These are phyloP conservation scores for Carex kokanica DNA, from an alignment of 176 grass and related monocot genomes.

Conservation along the genomic window DNA sequence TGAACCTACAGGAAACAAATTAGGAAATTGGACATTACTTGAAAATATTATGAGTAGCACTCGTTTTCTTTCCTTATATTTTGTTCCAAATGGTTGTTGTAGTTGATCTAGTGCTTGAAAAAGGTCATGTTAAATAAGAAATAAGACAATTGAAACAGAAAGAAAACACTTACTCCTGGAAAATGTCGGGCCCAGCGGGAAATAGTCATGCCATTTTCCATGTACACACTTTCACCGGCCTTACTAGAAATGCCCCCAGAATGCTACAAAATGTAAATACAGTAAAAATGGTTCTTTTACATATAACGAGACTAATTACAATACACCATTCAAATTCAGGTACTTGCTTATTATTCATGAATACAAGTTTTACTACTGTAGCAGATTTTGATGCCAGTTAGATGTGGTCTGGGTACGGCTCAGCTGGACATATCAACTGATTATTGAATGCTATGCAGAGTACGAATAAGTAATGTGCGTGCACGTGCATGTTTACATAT, in stretches of 20 bases:
- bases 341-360: background rate
- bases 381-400: background rate
- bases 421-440: background rate
- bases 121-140: constrained; percentile 2
- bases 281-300: constrained; percentile 14
- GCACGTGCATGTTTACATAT: background rate
- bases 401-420: background rate
- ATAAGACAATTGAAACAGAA: constrained; percentile 7
- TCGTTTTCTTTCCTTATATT: background rate
- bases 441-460: background rate
- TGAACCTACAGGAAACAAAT: constrained; percentile 29
- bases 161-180: constrained; percentile 54
- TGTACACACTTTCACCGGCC: constrained; percentile 69
- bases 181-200: constrained; percentile 64
- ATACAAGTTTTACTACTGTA: background rate
- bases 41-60: background rate
- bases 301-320: background rate
- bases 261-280: constrained; percentile 56
- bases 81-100: background rate
- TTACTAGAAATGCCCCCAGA: constrained; percentile 59
- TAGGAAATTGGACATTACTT: background rate
- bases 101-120: constrained; percentile 1
- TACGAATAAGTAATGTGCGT: background rate
- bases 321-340: background rate
- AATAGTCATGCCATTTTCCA: constrained; percentile 94